Evolutionary conservation across 75 land plant species (phyloP).

Genomic region (Azolla pinnata): DNA sequence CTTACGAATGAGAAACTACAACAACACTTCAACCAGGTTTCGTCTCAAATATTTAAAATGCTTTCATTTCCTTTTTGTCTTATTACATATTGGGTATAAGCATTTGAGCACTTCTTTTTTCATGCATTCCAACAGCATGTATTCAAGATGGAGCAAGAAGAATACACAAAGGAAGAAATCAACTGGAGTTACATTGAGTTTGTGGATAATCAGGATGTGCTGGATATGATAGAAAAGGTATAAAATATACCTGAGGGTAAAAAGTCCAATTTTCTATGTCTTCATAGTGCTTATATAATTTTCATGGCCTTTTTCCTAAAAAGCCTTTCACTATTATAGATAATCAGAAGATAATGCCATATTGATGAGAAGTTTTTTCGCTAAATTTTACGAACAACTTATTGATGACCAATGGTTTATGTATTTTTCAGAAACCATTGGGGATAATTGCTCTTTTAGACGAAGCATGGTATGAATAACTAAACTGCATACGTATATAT

Average conservation of each 20-base stretch:
- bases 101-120: neutral
- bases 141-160: slow-evolving; percentile 99
- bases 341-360: neutral
- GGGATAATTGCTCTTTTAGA: slow-evolving; percentile 93
- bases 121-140: slow-evolving; percentile 56
- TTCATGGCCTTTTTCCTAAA: neutral
- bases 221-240: slow-evolving; percentile 98
- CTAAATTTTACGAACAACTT: neutral
- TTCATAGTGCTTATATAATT: neutral
- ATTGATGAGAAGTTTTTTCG: too few relatives aligned
- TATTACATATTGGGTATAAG: too few relatives aligned
- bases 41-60: neutral
- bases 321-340: neutral
- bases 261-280: neutral
- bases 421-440: slow-evolving; percentile 74
- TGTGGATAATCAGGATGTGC: slow-evolving; percentile 96
- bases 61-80: neutral
- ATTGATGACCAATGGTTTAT: neutral
- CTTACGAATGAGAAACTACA: slow-evolving; percentile 47
- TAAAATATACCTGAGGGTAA: neutral
- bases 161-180: slow-evolving; percentile 86
- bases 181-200: slow-evolving; percentile 99
- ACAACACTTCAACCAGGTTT: slow-evolving; percentile 45
- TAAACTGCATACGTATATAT: too few relatives aligned
- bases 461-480: slow-evolving; percentile 85